Evolutionary conservation across 768 basidiomycete genomes (phyloP), one percentile per base, ranked within the genome.

Genomic region (Boletus sp.): DNA sequence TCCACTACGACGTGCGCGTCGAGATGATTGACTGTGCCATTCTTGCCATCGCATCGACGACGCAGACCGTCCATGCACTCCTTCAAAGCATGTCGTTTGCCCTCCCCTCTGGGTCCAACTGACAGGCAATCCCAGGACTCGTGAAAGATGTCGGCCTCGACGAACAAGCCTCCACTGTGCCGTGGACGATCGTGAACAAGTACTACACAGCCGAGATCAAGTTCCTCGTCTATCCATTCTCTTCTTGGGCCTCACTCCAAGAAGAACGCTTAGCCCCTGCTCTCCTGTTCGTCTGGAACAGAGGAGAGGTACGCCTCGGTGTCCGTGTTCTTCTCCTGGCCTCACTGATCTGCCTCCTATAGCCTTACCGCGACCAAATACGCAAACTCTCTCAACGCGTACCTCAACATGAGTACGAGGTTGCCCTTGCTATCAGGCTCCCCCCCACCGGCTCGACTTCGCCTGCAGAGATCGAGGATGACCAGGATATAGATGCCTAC

Each of bases 191-290:
- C 56, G 70, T 72, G 48, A 92, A 92, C 74, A 85, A 82, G 67
- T 93, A 93, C 70, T 93, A 93, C 72, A 81, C 81, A 14, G 91
- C 90, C 2, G 75, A 79, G 54, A 86, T 93, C 7, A 82, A 84
- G 56, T 91, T 93, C 64, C 72, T 82, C 33, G 72, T 77, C 11
- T 77, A 78, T 51, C 72, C 77, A 17, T 66, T 83, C 50, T 70
- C 74, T 30, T 74, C 76, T 11, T 74, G 81, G 55, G 69, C 68
- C 30, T 70, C 75, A 17, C 66, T 75, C 42, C 68, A 75, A 19
- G 71, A 79, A 17, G 70, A 71, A 35, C 45, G 57, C 27, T 33
- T 30, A 19, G 71, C 83, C 7, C 89, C 90, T 21, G 91, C 91
- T 10, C 69, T 91, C 30, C 73, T 93, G 40, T 91, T 83, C 60